Evolutionary conservation across 2,329 filamentous ascomycete species (phyloP).

Genomic region (Botryosphaeria agaves): DNA sequence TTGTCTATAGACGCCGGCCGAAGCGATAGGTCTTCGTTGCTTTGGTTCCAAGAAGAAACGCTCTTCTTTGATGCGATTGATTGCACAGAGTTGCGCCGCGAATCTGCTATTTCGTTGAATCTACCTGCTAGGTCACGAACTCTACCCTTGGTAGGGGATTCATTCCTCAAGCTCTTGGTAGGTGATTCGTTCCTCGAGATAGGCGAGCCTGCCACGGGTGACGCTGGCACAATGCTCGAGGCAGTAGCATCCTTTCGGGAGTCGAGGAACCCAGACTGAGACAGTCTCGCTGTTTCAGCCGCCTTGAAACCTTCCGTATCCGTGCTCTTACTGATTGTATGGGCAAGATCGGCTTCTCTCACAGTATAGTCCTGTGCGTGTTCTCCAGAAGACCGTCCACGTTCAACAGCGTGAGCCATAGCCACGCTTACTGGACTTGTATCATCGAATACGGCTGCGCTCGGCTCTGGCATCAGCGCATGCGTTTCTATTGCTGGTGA

Average conservation of each 20-base stretch:
- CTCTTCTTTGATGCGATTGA: constrained; percentile 24
- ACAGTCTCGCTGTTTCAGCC: constrained; percentile 7
- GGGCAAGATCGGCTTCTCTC: constrained; percentile 14
- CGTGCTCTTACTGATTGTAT: constrained; percentile 10
- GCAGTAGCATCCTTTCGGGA: constrained; percentile 1
- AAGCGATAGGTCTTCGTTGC: constrained; percentile 17
- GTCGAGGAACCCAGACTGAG: constrained; percentile 18
- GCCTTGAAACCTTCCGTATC: constrained; percentile 4
- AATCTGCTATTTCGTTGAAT: constrained; percentile 26
- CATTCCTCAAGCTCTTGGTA: too few species aligned
- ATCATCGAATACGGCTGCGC: constrained; percentile 25
- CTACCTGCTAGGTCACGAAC: constrained; percentile 34
- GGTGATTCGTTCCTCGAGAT: constrained; percentile 24
- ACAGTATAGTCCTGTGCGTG: constrained; percentile 13
- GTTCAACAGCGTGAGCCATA: too few species aligned
- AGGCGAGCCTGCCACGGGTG: too few species aligned
- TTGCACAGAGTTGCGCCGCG: constrained; percentile 27
- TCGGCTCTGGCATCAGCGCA: constrained; percentile 19
- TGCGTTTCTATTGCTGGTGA: constrained; percentile 34
- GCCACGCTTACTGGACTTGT: constrained; percentile 19
- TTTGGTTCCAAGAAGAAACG: constrained; percentile 20
- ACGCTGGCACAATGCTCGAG: too few species aligned
- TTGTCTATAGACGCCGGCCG: too few species aligned
- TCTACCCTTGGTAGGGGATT: constrained; percentile 30
- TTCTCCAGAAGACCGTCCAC: too few species aligned